Evolutionary conservation across 176 grass and related monocot genomes (phyloP).

Genomic region (Rhipidocladum racemiflorum): DNA sequence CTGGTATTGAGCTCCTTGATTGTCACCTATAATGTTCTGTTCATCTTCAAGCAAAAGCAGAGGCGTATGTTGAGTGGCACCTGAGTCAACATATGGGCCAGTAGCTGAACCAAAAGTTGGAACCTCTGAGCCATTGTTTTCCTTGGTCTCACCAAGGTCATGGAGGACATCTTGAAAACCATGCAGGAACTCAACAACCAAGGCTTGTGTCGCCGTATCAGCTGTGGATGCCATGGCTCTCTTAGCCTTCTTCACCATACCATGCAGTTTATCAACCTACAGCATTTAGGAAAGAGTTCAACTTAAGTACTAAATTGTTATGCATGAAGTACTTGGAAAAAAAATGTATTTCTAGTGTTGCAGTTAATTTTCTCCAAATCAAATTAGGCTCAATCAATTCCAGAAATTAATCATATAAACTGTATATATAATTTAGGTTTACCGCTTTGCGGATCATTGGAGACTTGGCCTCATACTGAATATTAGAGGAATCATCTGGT

Average conservation of each 20-base stretch:
- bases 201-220: conserved; percentile 42
- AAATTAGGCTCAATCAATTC: conserved; percentile 8
- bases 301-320: conserved; percentile 12
- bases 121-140: conserved; percentile 24
- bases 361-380: background rate
- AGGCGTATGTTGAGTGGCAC: conserved; percentile 3
- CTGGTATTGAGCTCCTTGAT: conserved; percentile 37
- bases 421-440: conserved; percentile 19
- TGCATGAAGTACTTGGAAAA: background rate
- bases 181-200: conserved; percentile 51
- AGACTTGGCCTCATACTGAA: conserved; percentile 42
- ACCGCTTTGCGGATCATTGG: conserved; percentile 57
- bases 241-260: conserved; percentile 53
- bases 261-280: conserved; percentile 57
- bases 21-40: conserved; percentile 17
- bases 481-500: conserved; percentile 25
- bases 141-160: conserved; percentile 49
- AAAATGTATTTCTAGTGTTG: conserved; percentile 17
- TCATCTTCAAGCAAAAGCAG: conserved; percentile 24
- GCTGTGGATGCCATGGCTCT: conserved; percentile 41
- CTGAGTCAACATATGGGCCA: conserved; percentile 20
- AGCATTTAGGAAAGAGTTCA: conserved; percentile 15
- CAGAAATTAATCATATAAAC: background rate
- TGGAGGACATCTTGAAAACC: conserved; percentile 59
- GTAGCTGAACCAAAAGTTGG: conserved; percentile 19